Conservation (phyloP, 2,329 filamentous ascomycete genomes). For the Aspergillus tamarii region DNA sequence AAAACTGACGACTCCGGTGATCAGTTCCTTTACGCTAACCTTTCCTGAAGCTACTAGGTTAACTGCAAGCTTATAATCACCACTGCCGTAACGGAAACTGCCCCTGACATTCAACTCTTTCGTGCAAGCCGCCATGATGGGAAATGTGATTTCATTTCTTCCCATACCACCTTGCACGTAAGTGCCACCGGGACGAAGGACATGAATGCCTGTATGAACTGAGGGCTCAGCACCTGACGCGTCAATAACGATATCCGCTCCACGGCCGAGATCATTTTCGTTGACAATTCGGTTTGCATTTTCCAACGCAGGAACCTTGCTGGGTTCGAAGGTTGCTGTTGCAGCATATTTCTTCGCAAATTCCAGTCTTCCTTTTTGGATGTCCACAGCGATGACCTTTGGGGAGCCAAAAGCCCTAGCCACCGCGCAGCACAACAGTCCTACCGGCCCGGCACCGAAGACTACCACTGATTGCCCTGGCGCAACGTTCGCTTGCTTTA, state of each 20-base stretch:
- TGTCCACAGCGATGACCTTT: slow-evolving; percentile 85
- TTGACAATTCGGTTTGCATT: slow-evolving; percentile 72
- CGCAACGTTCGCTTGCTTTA: slow-evolving; percentile 70
- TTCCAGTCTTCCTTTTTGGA: slow-evolving; percentile 75
- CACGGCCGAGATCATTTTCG: slow-evolving; percentile 64
- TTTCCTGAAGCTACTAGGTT: slow-evolving; percentile 73
- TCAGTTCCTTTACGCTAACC: slow-evolving; percentile 75
- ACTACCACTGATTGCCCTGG: slow-evolving; percentile 80
- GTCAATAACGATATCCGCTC: slow-evolving; percentile 79
- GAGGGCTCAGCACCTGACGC: slow-evolving; percentile 77
- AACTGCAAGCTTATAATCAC: slow-evolving; percentile 84
- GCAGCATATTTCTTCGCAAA: slow-evolving; percentile 74
- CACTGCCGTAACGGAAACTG: slow-evolving; percentile 85
- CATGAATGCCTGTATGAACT: slow-evolving; percentile 74
- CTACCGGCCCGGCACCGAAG: slow-evolving; percentile 86
- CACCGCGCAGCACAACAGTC: slow-evolving; percentile 83
- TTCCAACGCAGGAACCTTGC: slow-evolving; percentile 65
- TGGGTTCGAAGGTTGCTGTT: slow-evolving; percentile 60
- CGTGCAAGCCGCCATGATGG: slow-evolving; percentile 84
- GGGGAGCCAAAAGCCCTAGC: slow-evolving; percentile 82
- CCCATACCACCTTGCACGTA: slow-evolving; percentile 93
- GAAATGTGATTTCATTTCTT: slow-evolving; percentile 82
- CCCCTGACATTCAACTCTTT: slow-evolving; percentile 89
- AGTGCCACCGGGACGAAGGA: slow-evolving; percentile 70
- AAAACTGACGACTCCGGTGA: slow-evolving; percentile 78